These are phyloP conservation scores for Bifiguratus adelaidae DNA, from an alignment of 192 early-diverging fungal species.

Conservation along the genomic window DNA sequence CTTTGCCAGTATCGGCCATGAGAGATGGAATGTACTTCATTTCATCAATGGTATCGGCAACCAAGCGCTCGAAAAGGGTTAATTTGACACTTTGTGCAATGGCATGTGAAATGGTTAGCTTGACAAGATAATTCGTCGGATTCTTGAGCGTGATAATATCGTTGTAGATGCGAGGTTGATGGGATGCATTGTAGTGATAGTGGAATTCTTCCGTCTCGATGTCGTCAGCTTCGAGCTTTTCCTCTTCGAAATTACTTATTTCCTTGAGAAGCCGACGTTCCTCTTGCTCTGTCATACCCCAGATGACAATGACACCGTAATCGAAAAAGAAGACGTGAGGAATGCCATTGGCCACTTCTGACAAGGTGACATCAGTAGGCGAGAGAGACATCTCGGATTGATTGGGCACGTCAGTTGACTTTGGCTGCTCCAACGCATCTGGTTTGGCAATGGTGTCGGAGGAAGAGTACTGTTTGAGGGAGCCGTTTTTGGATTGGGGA, in stretches of 20 bases:
- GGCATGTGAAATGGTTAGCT: constrained; percentile 91
- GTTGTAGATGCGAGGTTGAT: constrained; percentile 71
- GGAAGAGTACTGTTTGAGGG: not conserved
- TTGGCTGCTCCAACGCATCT: not conserved
- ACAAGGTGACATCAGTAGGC: no score
- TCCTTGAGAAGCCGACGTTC: constrained; percentile 67
- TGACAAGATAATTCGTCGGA: constrained; percentile 75
- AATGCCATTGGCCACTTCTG: not conserved
- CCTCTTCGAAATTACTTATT: constrained; percentile 64
- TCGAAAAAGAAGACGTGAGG: constrained; percentile 84
- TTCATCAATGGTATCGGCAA: constrained; percentile 85
- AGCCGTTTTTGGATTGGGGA: constrained; percentile 10
- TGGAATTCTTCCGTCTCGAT: constrained; percentile 76
- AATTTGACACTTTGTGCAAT: constrained; percentile 94
- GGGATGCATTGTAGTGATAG: constrained; percentile 59
- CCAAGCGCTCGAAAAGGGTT: constrained; percentile 81
- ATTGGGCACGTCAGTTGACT: no score
- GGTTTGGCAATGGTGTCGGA: not conserved
- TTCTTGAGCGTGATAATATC: constrained; percentile 79
- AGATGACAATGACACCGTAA: constrained; percentile 92
- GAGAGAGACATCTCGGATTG: no score
- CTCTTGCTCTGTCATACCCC: constrained; percentile 85
- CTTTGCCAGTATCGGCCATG: constrained; percentile 88
- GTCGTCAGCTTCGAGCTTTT: constrained; percentile 53
- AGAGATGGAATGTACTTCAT: constrained; percentile 85